These are phyloP conservation scores for Blepharisma stoltei DNA, from an alignment of 73 alveolate species.

Conservation along the genomic window DNA sequence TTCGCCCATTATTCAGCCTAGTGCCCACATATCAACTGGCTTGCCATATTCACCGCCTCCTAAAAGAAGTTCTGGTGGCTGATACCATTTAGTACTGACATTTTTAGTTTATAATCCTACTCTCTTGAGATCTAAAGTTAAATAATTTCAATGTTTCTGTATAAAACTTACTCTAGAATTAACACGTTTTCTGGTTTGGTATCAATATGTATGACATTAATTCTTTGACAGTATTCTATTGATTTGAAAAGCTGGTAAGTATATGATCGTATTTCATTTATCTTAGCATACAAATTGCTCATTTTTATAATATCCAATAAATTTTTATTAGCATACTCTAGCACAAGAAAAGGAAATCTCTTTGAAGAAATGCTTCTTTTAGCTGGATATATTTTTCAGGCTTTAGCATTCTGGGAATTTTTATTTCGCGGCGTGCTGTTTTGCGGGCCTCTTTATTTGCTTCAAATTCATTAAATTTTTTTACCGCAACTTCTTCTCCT, in stretches of 20 bases:
- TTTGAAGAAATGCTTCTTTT: slow-evolving; percentile 78
- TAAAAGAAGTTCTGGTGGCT: slow-evolving; percentile 70
- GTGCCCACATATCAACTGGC: slow-evolving; percentile 83
- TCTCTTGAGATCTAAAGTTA: slow-evolving; percentile 41
- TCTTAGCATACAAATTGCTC: no score
- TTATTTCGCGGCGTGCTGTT: slow-evolving; percentile 86
- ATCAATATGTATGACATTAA: not conserved
- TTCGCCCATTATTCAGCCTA: slow-evolving; percentile 93
- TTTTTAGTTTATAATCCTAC: slow-evolving; percentile 37
- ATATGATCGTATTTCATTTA: no score
- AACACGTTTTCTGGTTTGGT: not conserved
- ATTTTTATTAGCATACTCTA: slow-evolving; percentile 68
- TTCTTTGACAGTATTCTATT: slow-evolving; percentile 29
- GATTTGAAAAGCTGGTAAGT: slow-evolving; percentile 34
- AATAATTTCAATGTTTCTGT: slow-evolving; percentile 33
- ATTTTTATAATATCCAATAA: slow-evolving; percentile 62
- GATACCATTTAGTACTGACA: slow-evolving; percentile 60
- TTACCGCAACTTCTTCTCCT: slow-evolving; percentile 83
- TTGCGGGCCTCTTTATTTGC: slow-evolving; percentile 86
- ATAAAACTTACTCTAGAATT: no score
- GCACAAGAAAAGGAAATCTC: slow-evolving; percentile 64
- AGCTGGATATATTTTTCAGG: slow-evolving; percentile 76
- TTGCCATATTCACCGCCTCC: slow-evolving; percentile 66
- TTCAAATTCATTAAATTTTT: slow-evolving; percentile 83
- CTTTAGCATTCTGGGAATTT: slow-evolving; percentile 79